Base-by-base conservation (phyloP, 2,329 filamentous ascomycete species). In the Colletotrichum sp. region DNA sequence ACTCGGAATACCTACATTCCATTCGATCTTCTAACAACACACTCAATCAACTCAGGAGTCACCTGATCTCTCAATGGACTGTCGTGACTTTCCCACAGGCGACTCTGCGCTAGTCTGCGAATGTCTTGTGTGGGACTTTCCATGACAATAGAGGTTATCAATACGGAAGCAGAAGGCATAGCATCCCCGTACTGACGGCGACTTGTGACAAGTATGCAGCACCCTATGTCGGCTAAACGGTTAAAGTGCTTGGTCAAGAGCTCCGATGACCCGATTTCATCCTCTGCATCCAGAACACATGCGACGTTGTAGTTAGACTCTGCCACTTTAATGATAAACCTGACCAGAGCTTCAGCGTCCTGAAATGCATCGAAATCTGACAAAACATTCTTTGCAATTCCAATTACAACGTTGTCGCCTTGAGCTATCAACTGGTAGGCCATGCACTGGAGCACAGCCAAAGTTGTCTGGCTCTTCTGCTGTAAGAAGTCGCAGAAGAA, bases 141-240 rank as follows among this genome's bases (percentile, higher is more conserved):
- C 39, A n/a, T 48, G 18, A 12, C 39, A 48, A 48, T 1, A n/a
- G 39, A 48, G 0, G 39, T 48, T 0, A 48, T 0, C 39, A n/a
- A 12, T n/a, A n/a, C 18, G 18, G 18, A 43, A 43, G 39, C 39
- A n/a, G 8, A 43, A 0, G 39, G 4, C 39, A 43, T 43, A 18
- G 18, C 39, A 0, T 43, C 39, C 2, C 1, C 0, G 18, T 10
- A 10, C 16, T 9, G 39, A 0, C 39, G 39, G 39, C 18, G 39
- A 43, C 39, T 43, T n/a, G 39, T 43, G 9, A 43, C 39, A 43
- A 43, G 16, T 10, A 43, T n/a, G 16, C 39, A 3, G 39, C 39
- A 43, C 4, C 39, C 39, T 43, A 0, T 6, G 16, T 43, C 39
- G 39, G 39, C 39, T 3, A 43, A 0, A n/a, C 18, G 4, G 8